Conservation (phyloP, 352 stramenopile genomes). For the Phytophthora capsici region DNA sequence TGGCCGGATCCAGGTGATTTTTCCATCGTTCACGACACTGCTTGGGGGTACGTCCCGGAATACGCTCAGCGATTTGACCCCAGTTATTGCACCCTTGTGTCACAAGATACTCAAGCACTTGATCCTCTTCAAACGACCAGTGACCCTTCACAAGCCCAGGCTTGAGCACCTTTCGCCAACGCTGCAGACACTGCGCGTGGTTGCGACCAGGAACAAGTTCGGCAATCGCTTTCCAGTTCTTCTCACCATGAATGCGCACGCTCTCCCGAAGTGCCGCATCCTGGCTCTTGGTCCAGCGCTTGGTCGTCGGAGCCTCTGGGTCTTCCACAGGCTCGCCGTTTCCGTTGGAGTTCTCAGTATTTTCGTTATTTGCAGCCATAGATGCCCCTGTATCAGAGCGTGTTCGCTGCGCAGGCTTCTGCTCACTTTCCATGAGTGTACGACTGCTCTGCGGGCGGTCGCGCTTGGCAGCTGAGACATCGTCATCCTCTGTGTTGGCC, state of each 20-base stretch:
- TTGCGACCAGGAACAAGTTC: conserved; percentile 84
- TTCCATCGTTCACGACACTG: conserved; percentile 93
- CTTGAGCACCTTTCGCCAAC: conserved; percentile 94
- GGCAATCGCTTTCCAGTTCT: conserved; percentile 92
- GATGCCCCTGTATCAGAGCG: conserved; percentile 45
- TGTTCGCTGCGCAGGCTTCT: conserved; percentile 72
- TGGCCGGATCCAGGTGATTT: conserved; percentile 89
- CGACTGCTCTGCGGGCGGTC: conserved; percentile 77
- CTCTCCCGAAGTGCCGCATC: conserved; percentile 84
- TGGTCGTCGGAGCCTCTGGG: conserved; percentile 78
- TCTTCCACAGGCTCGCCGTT: conserved; percentile 53
- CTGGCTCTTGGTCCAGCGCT: conserved; percentile 90
- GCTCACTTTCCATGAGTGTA: conserved; percentile 55
- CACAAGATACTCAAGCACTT: conserved; percentile 92
- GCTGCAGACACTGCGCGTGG: conserved; percentile 89
- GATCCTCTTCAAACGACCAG: conserved; percentile 96
- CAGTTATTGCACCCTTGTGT: conserved; percentile 93
- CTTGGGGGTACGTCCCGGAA: conserved; percentile 93
- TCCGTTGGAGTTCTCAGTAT: conserved; percentile 44
- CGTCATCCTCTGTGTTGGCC: conserved; percentile 30
- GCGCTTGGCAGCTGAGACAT: conserved; percentile 61
- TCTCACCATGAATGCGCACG: conserved; percentile 84
- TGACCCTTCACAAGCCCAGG: conserved; percentile 95
- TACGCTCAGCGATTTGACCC: conserved; percentile 91
- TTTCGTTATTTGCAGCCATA: conserved; percentile 23